phyloP scores from a whole-genome alignment of 805 yeast species.

The Dipodascopsis uninucleata region DNA sequence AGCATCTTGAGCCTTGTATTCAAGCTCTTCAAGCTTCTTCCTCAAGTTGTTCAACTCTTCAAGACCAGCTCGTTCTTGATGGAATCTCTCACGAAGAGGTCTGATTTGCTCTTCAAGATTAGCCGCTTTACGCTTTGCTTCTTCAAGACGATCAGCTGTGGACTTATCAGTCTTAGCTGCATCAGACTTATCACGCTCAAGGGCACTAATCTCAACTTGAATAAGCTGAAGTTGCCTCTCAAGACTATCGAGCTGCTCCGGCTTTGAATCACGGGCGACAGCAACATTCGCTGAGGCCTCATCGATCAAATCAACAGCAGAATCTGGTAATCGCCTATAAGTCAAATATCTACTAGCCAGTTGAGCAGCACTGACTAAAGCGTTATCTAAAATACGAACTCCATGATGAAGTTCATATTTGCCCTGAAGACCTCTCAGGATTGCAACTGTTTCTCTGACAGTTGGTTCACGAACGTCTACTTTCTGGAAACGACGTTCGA shows the following conservation, averaged over 20 bases:
- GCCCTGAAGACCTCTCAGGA: constrained; percentile 91
- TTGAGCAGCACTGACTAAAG: constrained; percentile 90
- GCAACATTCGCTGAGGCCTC: constrained; percentile 97
- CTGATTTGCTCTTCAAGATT: constrained; percentile 77
- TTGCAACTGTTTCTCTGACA: constrained; percentile 88
- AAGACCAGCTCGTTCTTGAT: constrained; percentile 84
- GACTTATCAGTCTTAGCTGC: constrained; percentile 60
- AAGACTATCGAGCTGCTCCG: constrained; percentile 89
- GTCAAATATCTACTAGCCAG: constrained; percentile 91
- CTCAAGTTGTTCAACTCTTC: constrained; percentile 85
- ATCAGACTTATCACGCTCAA: constrained; percentile 84
- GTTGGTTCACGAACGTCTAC: constrained; percentile 95
- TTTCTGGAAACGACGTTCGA: constrained; percentile 96
- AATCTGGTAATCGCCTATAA: constrained; percentile 92
- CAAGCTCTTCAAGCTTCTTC: constrained; percentile 87
- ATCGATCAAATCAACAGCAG: constrained; percentile 94
- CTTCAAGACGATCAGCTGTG: constrained; percentile 79
- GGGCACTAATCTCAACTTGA: constrained; percentile 93
- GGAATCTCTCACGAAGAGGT: constrained; percentile 81
- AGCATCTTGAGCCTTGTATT: constrained; percentile 89
- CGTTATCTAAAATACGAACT: constrained; percentile 90
- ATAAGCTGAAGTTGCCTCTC: constrained; percentile 89
- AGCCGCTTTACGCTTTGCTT: constrained; percentile 75
- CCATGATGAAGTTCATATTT: constrained; percentile 97
- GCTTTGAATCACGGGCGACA: constrained; percentile 96